A percentile compares a stretch with the other conserved stretches of the same genome.
These are phyloP conservation scores for Trametes cingulata DNA, from an alignment of 768 basidiomycete species.

Conservation along the genomic window DNA sequence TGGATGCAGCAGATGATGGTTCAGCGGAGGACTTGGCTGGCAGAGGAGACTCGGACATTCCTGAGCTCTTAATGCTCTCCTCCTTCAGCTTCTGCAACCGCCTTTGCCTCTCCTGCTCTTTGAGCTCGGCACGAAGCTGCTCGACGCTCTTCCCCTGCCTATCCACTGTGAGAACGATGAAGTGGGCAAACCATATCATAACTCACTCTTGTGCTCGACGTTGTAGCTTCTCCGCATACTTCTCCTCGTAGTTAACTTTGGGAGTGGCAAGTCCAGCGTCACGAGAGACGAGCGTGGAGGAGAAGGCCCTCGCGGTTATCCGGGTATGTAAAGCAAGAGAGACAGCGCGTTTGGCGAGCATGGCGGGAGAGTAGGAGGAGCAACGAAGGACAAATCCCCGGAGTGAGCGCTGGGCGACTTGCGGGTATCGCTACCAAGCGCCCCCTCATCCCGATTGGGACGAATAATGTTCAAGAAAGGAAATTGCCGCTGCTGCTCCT, in stretches of 20 bases:
- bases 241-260: slow-evolving; percentile 41
- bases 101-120: slow-evolving; percentile 27
- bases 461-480: background rate
- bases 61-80: slow-evolving; percentile 12
- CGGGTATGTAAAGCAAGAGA: background rate
- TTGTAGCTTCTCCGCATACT: slow-evolving; percentile 72
- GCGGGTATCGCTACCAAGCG: background rate
- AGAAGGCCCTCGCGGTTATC: background rate
- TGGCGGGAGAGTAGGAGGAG: background rate
- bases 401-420: background rate
- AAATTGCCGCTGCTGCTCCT: slow-evolving; percentile 8
- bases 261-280: slow-evolving; percentile 5
- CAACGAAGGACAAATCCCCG: background rate
- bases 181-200: slow-evolving; percentile 10
- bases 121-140: slow-evolving; percentile 37
- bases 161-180: slow-evolving; percentile 1
- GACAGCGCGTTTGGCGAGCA: slow-evolving; percentile 8
- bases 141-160: slow-evolving; percentile 45
- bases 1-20: slow-evolving; percentile 14
- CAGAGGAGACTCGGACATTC: background rate
- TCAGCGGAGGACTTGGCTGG: slow-evolving; percentile 16
- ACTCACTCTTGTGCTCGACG: slow-evolving; percentile 66
- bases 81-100: slow-evolving; percentile 18
- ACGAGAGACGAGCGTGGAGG: background rate
- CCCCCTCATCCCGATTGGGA: background rate